A percentile compares a stretch with the other conserved stretches of the same genome.
Conservation (phyloP, 345 rosid species). For the Salix viminalis region DNA sequence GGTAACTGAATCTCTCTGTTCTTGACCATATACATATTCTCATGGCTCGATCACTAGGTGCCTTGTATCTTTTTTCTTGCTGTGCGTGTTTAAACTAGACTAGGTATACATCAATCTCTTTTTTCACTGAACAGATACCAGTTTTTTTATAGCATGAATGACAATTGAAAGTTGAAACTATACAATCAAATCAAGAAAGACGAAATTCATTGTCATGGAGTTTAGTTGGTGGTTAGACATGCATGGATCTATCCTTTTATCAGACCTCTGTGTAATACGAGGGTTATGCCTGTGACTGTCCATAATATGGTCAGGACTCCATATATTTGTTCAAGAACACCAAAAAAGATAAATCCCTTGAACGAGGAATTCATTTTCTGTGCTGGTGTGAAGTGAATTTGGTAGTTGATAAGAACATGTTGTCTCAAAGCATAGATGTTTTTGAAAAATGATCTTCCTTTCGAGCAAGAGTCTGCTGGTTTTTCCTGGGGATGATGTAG, state of each 20-base stretch:
- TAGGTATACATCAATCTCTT: too few relatives aligned
- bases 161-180: background rate
- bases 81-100: background rate
- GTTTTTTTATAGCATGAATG: background rate
- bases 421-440: conserved; percentile 29
- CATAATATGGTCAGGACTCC: too few relatives aligned
- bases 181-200: background rate
- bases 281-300: background rate
- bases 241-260: background rate
- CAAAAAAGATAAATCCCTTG: background rate
- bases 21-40: background rate
- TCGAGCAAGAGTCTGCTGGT: conserved; percentile 44
- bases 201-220: background rate
- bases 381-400: background rate
- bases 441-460: conserved; percentile 55
- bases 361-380: background rate
- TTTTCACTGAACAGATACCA: background rate
- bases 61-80: too few relatives aligned
- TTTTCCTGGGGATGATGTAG: conserved; percentile 39
- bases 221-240: background rate
- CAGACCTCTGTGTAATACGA: background rate
- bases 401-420: conserved; percentile 20
- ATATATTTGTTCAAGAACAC: background rate
- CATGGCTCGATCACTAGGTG: too few relatives aligned
- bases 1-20: conserved; percentile 31